Conservation (phyloP, 768 basidiomycete genomes). For the Termitomyces sp. region DNA sequence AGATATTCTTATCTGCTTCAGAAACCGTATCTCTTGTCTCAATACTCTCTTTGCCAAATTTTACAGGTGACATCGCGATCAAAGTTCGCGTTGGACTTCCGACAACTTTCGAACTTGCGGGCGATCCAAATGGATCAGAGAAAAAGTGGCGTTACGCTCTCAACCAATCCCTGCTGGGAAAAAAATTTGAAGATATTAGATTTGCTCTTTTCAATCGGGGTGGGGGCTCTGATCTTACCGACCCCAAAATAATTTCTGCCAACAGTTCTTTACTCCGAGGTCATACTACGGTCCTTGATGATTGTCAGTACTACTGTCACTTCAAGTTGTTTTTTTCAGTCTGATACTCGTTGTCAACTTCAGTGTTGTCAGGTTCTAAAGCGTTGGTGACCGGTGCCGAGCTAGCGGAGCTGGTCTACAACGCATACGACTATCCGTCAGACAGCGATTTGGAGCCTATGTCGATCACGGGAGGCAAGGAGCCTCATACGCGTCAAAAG, state of each 20-base stretch:
- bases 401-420: not conserved
- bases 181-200: conserved; percentile 12
- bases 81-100: conserved; percentile 4
- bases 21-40: not conserved
- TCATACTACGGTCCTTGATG: conserved; percentile 12
- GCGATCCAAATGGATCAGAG: not conserved
- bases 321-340: not conserved
- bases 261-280: conserved; percentile 12
- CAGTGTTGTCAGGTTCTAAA: conserved; percentile 8
- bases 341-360: not conserved
- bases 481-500: not conserved
- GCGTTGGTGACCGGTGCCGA: conserved; percentile 4
- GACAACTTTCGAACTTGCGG: not conserved
- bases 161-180: conserved; percentile 8
- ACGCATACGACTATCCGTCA: conserved; percentile 12
- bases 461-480: too few species aligned
- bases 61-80: conserved; percentile 1
- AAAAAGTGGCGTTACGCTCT: not conserved
- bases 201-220: conserved; percentile 16
- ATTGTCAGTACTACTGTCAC: conserved; percentile 4
- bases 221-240: not conserved
- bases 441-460: conserved; percentile 17
- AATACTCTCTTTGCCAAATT: not conserved
- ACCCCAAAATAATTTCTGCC: conserved; percentile 12
- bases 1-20: not conserved